Conservation (phyloP, 2,329 filamentous ascomycete species). For the Hirsutella thompsonii region DNA sequence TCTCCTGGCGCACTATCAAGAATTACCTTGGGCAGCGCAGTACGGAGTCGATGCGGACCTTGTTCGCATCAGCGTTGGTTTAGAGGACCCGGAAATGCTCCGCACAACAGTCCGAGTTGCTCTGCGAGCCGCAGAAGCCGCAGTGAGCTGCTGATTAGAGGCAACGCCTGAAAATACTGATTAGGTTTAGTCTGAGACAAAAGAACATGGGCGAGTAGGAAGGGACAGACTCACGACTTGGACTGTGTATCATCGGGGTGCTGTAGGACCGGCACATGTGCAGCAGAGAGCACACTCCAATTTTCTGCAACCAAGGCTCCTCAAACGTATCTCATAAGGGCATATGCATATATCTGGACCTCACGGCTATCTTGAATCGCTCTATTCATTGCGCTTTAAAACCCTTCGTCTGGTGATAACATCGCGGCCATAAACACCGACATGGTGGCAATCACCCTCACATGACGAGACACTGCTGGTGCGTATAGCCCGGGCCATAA, state of each 20-base stretch:
- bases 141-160: not conserved
- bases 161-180: not conserved
- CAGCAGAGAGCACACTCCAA: too few species aligned
- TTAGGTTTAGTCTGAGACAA: too few species aligned
- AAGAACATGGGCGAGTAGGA: too few species aligned
- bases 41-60: conserved; percentile 74
- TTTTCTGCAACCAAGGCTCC: too few species aligned
- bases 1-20: conserved; percentile 78
- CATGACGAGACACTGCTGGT: conserved; percentile 49
- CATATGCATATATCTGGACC: too few species aligned
- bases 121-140: not conserved
- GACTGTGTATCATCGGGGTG: too few species aligned
- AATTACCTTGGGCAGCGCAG: conserved; percentile 78
- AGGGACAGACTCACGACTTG: too few species aligned
- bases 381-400: too few species aligned
- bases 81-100: conserved; percentile 65
- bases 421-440: not conserved
- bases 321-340: too few species aligned
- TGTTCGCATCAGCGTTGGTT: conserved; percentile 75
- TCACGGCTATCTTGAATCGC: too few species aligned
- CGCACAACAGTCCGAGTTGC: conserved; percentile 40
- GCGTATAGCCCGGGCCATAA: conserved; percentile 53
- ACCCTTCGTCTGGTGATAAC: too few species aligned
- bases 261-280: too few species aligned
- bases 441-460: conserved; percentile 16